Evolutionary conservation across 78 protist species (phyloP).

Genomic region (slime mould (Dictyostelium discoideum)): DNA sequence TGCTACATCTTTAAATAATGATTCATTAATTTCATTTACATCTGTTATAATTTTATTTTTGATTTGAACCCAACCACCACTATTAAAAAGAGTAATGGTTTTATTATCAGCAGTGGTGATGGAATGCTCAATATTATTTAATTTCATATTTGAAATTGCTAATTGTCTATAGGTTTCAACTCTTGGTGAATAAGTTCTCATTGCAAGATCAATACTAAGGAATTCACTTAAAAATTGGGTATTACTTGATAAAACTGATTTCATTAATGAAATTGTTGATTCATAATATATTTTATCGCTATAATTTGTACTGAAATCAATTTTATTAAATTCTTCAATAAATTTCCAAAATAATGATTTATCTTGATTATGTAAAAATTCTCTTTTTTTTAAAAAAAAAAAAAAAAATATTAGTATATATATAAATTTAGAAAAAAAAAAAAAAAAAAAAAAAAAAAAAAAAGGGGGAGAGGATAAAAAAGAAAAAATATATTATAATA

Average conservation of each 20-base stretch:
- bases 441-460: neutral
- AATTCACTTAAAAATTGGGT: neutral
- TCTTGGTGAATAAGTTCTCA: slow-evolving; percentile 43
- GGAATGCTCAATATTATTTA: neutral
- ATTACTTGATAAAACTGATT: neutral
- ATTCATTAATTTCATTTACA: neutral
- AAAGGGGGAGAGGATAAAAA: too few species aligned
- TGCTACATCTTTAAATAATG: neutral
- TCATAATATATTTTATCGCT: neutral
- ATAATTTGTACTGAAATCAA: neutral
- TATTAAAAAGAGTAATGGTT: neutral
- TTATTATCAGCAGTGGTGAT: neutral
- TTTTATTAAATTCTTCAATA: slow-evolving; percentile 11
- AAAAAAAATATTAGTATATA: neutral
- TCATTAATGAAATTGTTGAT: neutral
- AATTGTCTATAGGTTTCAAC: slow-evolving; percentile 55
- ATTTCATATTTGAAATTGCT: neutral
- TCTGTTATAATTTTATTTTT: neutral
- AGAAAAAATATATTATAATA: neutral
- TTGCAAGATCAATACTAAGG: slow-evolving; percentile 4
- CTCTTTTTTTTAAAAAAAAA: neutral
- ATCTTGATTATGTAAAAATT: slow-evolving; percentile 33
- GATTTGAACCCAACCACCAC: neutral
- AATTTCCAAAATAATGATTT: slow-evolving; percentile 30
- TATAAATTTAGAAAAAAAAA: neutral